Evolutionary conservation across 1,284 basidiomycete species (phyloP).

Genomic region (Baeospora myosura): DNA sequence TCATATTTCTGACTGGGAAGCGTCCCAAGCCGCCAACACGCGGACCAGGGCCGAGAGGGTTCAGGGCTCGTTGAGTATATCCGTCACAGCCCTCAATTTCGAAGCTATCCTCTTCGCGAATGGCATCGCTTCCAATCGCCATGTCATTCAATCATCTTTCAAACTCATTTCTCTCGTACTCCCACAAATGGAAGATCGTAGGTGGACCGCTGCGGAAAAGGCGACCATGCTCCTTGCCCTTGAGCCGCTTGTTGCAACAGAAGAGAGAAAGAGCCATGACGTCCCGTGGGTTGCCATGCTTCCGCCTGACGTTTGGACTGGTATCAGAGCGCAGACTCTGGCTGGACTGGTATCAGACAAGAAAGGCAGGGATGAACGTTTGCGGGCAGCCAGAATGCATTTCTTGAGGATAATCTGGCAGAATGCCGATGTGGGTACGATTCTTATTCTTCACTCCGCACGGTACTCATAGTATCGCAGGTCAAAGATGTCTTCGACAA

Average conservation of each 20-base stretch:
- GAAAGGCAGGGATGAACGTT: conserved; percentile 6
- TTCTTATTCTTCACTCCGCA: conserved; percentile 1
- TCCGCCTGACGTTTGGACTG: conserved; percentile 55
- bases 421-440: conserved; percentile 47
- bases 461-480: conserved; percentile 26
- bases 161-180: conserved; percentile 42
- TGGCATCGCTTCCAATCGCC: conserved; percentile 49
- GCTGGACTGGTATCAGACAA: conserved; percentile 23
- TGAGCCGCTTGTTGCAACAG: conserved; percentile 46
- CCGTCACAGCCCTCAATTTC: conserved; percentile 57
- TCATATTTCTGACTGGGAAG: conserved; percentile 43
- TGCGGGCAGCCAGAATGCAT: conserved; percentile 20
- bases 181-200: conserved; percentile 32
- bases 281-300: conserved; percentile 50
- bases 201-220: conserved; percentile 57
- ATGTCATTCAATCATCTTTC: conserved; percentile 56
- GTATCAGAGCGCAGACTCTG: conserved; percentile 54
- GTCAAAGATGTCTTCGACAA: conserved; percentile 45
- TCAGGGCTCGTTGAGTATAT: conserved; percentile 62
- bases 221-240: conserved; percentile 57
- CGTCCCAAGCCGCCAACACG: conserved; percentile 22
- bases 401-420: conserved; percentile 56
- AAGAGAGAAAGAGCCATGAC: conserved; percentile 19
- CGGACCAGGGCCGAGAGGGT: conserved; percentile 53
- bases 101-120: conserved; percentile 62